Evolutionary conservation across 2,329 filamentous ascomycete genomes (phyloP), one percentile per base, ranked within the genome.

Genomic region (Plenodomus lindquistii): DNA sequence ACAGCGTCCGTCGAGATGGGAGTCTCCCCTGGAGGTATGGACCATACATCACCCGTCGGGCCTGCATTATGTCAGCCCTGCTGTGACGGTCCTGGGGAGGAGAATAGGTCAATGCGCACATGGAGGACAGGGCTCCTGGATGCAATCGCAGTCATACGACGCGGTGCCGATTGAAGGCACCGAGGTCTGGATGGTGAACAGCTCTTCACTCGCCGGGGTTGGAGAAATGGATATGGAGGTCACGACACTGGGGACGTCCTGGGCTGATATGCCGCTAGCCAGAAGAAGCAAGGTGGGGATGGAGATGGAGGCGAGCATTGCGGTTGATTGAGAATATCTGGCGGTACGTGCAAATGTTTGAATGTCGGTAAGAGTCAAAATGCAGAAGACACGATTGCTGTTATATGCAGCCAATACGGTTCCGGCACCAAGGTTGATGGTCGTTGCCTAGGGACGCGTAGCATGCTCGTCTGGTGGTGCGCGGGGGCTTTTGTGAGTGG

Each of bases 181-280:
- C 18, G 52, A 58, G 8, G 65, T 69, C 46, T 68, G 64, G 36
- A 68, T 65, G 7, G 64, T 66, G 52, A 65, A 60, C 50, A 58
- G 21, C 18, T 48, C 49, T 40, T 62, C 59, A 8, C 50, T 62
- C 9, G 64, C 57, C 3, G 57, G 52, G 29, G 43, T 41, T 2
- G 57, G 54, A 27, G 38, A 49, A 42, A 50, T 54, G 38, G 44
- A 49, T 29, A 50, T 47, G 27, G 46, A 52, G 13, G 56, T 54
- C 2, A 46, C 56, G 18, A 59, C 54, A n/a, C 49, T 49, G 45
- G 52, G 49, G 3, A 50, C 42, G 10, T 39, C 34, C 17, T 42
- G 36, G 31, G 65, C 65, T 4, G 59, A 63, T 13, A 37, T 37
- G 18, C 31, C 55, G 50, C 57, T 59, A 57, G 62, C 67, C 52